Percentiles rank a stretch among this genome's conserved stretches.
phyloP scores from a whole-genome alignment of 768 basidiomycete genomes.

The Naganishia vishniacii region DNA sequence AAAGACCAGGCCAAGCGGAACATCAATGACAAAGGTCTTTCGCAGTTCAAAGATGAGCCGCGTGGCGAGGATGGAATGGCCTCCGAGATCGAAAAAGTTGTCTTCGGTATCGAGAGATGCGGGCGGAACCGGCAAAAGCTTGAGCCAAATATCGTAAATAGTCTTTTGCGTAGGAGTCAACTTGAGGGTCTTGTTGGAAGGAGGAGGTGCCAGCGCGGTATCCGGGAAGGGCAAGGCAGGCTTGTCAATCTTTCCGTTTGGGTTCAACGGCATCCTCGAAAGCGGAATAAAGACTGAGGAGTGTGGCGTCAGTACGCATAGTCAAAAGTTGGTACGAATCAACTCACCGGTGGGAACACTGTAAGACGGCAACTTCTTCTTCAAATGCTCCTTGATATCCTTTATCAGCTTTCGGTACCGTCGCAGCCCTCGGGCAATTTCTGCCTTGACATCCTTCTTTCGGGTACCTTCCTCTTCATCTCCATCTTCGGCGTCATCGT shows the following conservation, averaged over 20 bases:
- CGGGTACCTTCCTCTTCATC: slow-evolving; percentile 54
- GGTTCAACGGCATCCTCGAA: slow-evolving; percentile 91
- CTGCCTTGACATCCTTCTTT: slow-evolving; percentile 58
- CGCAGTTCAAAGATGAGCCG: slow-evolving; percentile 94
- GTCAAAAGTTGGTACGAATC: neutral
- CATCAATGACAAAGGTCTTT: slow-evolving; percentile 81
- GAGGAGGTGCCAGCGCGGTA: slow-evolving; percentile 63
- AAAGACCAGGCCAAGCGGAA: slow-evolving; percentile 85
- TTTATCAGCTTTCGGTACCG: slow-evolving; percentile 83
- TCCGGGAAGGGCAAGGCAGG: slow-evolving; percentile 98
- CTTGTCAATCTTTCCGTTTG: slow-evolving; percentile 98
- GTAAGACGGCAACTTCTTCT: slow-evolving; percentile 92
- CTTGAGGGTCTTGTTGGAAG: slow-evolving; percentile 51
- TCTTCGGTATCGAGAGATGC: slow-evolving; percentile 78
- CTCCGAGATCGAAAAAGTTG: slow-evolving; percentile 95
- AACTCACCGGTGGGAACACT: slow-evolving; percentile 82
- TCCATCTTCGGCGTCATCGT: slow-evolving; percentile 33
- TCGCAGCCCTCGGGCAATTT: slow-evolving; percentile 67
- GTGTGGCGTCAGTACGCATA: neutral
- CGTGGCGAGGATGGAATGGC: slow-evolving; percentile 96
- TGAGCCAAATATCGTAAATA: slow-evolving; percentile 77
- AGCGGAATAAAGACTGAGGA: slow-evolving; percentile 83
- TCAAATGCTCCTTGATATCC: slow-evolving; percentile 88
- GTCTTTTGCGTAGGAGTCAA: slow-evolving; percentile 68
- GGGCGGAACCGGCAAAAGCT: slow-evolving; percentile 71